A percentile compares a stretch with the other conserved stretches of the same genome.
phyloP scores from a whole-genome alignment of 768 basidiomycete genomes.

The Mycena venus region DNA sequence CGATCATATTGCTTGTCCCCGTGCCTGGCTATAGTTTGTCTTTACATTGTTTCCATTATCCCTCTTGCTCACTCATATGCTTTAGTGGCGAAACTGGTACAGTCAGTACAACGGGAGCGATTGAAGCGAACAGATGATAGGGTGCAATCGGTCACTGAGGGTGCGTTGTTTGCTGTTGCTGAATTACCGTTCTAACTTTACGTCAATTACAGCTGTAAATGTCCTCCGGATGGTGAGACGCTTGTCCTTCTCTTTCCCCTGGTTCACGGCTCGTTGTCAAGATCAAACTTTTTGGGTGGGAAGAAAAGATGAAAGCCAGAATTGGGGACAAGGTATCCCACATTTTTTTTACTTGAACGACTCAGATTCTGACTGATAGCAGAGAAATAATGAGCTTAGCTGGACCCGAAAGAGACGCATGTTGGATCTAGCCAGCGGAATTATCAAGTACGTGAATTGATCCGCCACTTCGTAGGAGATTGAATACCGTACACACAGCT shows the following conservation, averaged over 20 bases:
- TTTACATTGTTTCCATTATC: neutral
- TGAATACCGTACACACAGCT: too few relatives aligned
- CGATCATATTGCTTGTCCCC: slow-evolving; percentile 61
- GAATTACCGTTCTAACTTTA: neutral
- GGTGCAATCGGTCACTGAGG: slow-evolving; percentile 72
- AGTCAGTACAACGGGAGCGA: slow-evolving; percentile 56
- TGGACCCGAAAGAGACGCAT: slow-evolving; percentile 56
- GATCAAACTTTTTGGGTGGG: slow-evolving; percentile 70
- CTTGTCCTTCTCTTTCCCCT: neutral
- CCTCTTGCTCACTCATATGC: neutral
- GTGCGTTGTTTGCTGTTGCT: slow-evolving; percentile 49
- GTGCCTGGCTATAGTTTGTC: slow-evolving; percentile 64
- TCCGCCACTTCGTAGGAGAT: too few relatives aligned
- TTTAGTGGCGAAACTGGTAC: slow-evolving; percentile 24
- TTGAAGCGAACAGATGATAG: slow-evolving; percentile 73
- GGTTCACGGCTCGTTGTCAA: neutral
- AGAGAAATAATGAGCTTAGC: slow-evolving; percentile 60
- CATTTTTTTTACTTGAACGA: slow-evolving; percentile 44
- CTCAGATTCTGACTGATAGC: neutral
- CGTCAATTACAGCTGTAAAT: slow-evolving; percentile 60
- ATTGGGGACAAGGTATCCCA: slow-evolving; percentile 58
- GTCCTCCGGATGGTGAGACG: slow-evolving; percentile 75
- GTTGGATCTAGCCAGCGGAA: slow-evolving; percentile 52
- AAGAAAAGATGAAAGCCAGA: slow-evolving; percentile 67
- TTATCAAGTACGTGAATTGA: slow-evolving; percentile 41